Percentiles rank a stretch among this genome's conserved stretches.
These are phyloP conservation scores for Polymyxa betae DNA, from an alignment of 208 protist species.

Conservation along the genomic window DNA sequence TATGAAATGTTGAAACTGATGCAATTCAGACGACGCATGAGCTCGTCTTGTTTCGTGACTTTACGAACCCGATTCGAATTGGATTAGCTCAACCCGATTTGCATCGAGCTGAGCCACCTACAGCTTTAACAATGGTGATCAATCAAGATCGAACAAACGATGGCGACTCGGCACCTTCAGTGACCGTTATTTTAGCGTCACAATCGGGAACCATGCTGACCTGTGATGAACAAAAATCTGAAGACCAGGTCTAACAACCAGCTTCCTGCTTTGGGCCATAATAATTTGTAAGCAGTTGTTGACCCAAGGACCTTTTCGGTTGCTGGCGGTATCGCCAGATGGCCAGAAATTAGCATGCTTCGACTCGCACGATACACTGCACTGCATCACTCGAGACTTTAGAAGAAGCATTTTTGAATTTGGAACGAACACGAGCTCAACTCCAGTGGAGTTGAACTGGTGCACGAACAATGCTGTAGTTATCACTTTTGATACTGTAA, in stretches of 20 bases:
- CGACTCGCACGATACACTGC: neutral
- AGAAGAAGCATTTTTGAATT: conserved; percentile 32
- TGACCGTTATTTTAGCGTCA: conserved; percentile 6
- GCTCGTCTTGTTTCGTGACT: neutral
- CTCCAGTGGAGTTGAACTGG: neutral
- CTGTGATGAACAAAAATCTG: neutral
- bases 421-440: neutral
- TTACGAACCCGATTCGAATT: neutral
- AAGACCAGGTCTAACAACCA: conserved; percentile 35
- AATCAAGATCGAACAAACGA: neutral
- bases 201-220: neutral
- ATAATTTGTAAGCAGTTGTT: conserved; percentile 13
- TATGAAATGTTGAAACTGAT: neutral
- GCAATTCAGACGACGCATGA: neutral
- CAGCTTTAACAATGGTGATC: neutral
- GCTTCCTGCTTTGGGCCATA: neutral
- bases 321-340: conserved; percentile 29
- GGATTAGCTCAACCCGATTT: conserved; percentile 6
- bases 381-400: conserved; percentile 25
- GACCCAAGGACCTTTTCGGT: neutral
- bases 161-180: neutral
- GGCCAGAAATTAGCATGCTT: conserved; percentile 28
- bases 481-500: neutral
- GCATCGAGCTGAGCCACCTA: conserved; percentile 9
- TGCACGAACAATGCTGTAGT: conserved; percentile 44